A percentile compares a stretch with the other conserved stretches of the same genome.
Evolutionary conservation across 306 rosid genomes (phyloP).

Genomic region (Trifolium subterraneum): DNA sequence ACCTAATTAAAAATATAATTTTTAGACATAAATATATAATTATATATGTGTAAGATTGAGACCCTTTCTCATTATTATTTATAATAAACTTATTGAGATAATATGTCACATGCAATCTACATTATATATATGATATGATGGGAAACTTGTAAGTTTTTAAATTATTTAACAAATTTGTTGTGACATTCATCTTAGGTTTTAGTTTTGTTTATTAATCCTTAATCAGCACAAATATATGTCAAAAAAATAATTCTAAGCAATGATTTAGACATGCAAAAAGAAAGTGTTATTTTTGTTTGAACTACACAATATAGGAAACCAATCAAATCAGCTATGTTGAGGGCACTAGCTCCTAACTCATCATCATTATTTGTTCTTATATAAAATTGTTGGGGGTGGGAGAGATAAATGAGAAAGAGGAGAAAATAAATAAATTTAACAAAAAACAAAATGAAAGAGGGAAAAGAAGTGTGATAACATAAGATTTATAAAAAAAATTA

Average conservation of each 20-base stretch:
- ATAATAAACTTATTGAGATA: slow-evolving; percentile 1
- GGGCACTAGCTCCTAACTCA: slow-evolving; percentile 28
- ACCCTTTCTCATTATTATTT: background rate
- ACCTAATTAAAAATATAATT: background rate
- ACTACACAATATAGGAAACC: slow-evolving; percentile 2
- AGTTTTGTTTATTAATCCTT: slow-evolving; percentile 20
- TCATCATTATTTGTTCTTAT: slow-evolving; percentile 24
- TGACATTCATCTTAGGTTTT: slow-evolving; percentile 9
- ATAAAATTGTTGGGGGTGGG: slow-evolving; percentile 12
- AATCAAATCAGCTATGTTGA: slow-evolving; percentile 36
- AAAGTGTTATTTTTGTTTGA: slow-evolving; percentile 29
- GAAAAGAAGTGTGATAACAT: slow-evolving; percentile 17
- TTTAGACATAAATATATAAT: background rate
- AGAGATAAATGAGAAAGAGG: background rate
- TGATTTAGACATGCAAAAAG: slow-evolving; percentile 31
- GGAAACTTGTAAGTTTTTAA: background rate
- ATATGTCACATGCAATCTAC: slow-evolving; percentile 1
- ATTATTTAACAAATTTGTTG: slow-evolving; percentile 14
- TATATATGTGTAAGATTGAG: background rate
- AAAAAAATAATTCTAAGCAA: background rate
- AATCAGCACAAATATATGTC: slow-evolving; percentile 17
- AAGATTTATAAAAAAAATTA: background rate
- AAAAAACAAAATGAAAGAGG: background rate
- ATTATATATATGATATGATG: background rate
- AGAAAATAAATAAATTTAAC: no score